These are phyloP conservation scores for Annulohypoxylon maeteangense DNA, from an alignment of 495 filamentous ascomycete species.

Conservation along the genomic window DNA sequence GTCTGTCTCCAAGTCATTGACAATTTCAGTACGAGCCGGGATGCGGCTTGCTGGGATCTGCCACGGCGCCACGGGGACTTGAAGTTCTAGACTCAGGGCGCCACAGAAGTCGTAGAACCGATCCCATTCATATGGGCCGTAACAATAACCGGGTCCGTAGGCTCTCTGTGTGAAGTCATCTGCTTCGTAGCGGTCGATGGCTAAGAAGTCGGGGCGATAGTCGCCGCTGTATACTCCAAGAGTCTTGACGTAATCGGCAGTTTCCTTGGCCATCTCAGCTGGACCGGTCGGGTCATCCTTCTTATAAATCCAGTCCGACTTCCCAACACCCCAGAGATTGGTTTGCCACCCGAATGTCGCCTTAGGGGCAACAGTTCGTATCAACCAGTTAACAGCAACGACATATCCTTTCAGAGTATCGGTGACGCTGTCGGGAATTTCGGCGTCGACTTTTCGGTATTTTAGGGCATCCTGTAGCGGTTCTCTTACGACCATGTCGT, in stretches of 20 bases:
- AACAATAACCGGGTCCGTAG: constrained; percentile 40
- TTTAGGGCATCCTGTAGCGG: constrained; percentile 3
- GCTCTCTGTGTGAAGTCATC: constrained; percentile 45
- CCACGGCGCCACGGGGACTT: constrained; percentile 14
- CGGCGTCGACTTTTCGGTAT: not conserved
- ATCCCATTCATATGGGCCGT: constrained; percentile 19
- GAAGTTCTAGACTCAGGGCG: constrained; percentile 4
- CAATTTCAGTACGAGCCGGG: not conserved
- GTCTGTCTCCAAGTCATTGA: not conserved
- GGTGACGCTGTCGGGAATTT: not conserved
- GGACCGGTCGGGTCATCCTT: not conserved
- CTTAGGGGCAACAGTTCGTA: not conserved
- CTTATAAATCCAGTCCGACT: constrained; percentile 12
- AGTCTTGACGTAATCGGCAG: constrained; percentile 19
- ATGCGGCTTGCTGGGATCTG: constrained; percentile 21
- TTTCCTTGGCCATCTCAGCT: constrained; percentile 5
- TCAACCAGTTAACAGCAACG: constrained; percentile 7
- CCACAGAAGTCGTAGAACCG: constrained; percentile 27
- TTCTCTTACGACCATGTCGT: not conserved
- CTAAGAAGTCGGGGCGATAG: constrained; percentile 21
- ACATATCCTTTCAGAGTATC: constrained; percentile 11
- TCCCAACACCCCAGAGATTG: constrained; percentile 26
- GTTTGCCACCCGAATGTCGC: constrained; percentile 18
- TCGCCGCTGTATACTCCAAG: constrained; percentile 12
- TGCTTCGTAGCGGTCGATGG: constrained; percentile 24